Percentiles rank a stretch among this genome's conserved stretches.
phyloP scores from a whole-genome alignment of 2,329 filamentous ascomycete genomes.

The Fusarium begoniae region DNA sequence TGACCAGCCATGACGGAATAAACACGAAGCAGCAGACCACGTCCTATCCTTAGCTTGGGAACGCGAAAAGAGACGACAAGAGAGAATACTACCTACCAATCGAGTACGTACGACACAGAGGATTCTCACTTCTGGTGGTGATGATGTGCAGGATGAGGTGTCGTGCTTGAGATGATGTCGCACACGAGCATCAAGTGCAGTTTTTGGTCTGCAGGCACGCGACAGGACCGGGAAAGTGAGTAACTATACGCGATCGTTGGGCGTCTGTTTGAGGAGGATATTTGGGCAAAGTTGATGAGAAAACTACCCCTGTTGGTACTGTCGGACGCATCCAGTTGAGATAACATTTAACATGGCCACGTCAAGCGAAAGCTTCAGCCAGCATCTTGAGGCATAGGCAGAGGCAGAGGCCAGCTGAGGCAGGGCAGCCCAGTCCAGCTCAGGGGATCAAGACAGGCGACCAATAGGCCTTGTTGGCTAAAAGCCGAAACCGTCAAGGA shows the following conservation, averaged over 20 bases:
- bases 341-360: constrained; percentile 20
- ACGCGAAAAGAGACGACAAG: constrained; percentile 33
- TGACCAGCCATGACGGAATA: constrained; percentile 21
- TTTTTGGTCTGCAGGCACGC: constrained; percentile 26
- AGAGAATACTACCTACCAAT: constrained; percentile 1
- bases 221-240: constrained; percentile 7
- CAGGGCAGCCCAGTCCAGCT: constrained; percentile 4
- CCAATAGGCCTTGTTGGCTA: background rate
- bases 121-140: constrained; percentile 16
- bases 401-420: constrained; percentile 15
- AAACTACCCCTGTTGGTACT: constrained; percentile 8
- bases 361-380: constrained; percentile 9
- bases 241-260: constrained; percentile 3
- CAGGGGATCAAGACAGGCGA: background rate
- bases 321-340: constrained; percentile 2
- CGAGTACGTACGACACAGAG: background rate
- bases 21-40: constrained; percentile 9
- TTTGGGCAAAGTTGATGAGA: constrained; percentile 11
- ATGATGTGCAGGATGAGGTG: constrained; percentile 40
- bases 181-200: constrained; percentile 27
- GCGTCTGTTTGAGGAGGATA: constrained; percentile 3
- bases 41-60: background rate
- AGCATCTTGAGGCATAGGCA: background rate
- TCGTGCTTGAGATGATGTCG: constrained; percentile 35
- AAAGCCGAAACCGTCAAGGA: background rate